phyloP scores from a whole-genome alignment of 225 moss, liverwort and hornwort genomes.

The Bryum argenteum region DNA sequence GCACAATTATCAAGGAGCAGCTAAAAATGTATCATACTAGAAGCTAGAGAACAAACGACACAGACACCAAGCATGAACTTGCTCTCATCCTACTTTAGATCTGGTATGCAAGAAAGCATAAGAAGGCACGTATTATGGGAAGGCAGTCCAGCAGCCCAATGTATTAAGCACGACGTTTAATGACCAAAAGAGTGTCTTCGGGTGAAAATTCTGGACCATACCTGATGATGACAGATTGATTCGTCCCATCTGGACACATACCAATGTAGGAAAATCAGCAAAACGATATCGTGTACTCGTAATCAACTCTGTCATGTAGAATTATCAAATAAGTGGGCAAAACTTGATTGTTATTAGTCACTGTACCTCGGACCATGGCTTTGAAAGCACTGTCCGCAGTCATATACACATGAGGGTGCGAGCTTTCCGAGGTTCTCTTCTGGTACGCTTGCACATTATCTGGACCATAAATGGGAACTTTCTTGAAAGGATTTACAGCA shows the following conservation, averaged over 20 bases:
- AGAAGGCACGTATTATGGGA: background rate
- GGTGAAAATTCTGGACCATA: constrained; percentile 22
- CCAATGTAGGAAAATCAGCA: constrained; percentile 19
- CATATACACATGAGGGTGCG: constrained; percentile 94
- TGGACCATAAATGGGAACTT: constrained; percentile 80
- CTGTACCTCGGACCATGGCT: constrained; percentile 88
- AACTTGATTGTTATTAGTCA: background rate
- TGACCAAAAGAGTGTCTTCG: background rate
- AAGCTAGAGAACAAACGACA: background rate
- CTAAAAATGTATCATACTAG: background rate
- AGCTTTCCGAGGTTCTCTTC: constrained; percentile 67
- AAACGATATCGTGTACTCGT: background rate
- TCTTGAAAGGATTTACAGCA: constrained; percentile 99
- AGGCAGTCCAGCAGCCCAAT: background rate
- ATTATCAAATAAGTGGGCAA: background rate
- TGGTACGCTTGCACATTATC: constrained; percentile 80
- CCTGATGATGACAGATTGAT: constrained; percentile 99
- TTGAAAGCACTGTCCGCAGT: constrained; percentile 90
- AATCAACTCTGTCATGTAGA: background rate
- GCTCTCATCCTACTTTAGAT: background rate
- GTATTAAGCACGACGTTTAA: background rate
- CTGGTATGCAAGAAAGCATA: background rate
- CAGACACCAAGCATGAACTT: background rate
- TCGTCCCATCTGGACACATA: constrained; percentile 80
- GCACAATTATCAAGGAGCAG: background rate